Conservation (phyloP, 805 yeast species). For the Kazachstania kunashirensis region DNA sequence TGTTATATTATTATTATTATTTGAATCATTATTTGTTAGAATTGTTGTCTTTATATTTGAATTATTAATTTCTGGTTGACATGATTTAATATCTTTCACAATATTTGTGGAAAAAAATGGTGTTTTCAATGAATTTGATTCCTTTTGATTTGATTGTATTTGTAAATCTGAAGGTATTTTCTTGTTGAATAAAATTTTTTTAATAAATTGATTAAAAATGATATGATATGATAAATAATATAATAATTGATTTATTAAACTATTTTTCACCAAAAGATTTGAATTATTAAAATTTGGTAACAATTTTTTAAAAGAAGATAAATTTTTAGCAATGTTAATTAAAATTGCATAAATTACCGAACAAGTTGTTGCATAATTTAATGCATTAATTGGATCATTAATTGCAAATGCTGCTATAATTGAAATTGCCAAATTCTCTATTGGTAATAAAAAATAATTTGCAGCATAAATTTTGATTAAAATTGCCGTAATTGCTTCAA, state of each 20-base stretch:
- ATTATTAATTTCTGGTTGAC: conserved; percentile 18
- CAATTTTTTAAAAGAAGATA: conserved; percentile 8
- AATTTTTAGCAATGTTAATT: conserved; percentile 10
- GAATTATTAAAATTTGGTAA: not conserved
- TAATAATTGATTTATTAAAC: not conserved
- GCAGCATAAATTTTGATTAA: conserved; percentile 6
- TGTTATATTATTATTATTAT: conserved; percentile 4
- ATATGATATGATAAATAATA: conserved; percentile 25
- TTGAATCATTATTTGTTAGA: conserved; percentile 5
- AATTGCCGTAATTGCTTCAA: not conserved
- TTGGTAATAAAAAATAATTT: conserved; percentile 17
- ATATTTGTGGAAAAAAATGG: conserved; percentile 18
- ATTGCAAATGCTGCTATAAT: conserved; percentile 28
- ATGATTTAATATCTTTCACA: conserved; percentile 17
- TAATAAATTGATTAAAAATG: conserved; percentile 17
- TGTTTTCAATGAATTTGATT: too few relatives aligned
- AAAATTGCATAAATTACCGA: conserved; percentile 22
- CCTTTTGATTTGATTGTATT: too few relatives aligned
- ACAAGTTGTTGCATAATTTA: conserved; percentile 24
- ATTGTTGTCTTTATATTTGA: not conserved
- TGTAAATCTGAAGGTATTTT: too few relatives aligned
- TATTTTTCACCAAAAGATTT: not conserved
- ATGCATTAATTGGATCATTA: conserved; percentile 24
- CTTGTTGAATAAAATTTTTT: not conserved
- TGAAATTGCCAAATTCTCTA: conserved; percentile 23